These are phyloP conservation scores for Carex littledalei DNA, from an alignment of 176 grass and related monocot genomes.

Conservation along the genomic window DNA sequence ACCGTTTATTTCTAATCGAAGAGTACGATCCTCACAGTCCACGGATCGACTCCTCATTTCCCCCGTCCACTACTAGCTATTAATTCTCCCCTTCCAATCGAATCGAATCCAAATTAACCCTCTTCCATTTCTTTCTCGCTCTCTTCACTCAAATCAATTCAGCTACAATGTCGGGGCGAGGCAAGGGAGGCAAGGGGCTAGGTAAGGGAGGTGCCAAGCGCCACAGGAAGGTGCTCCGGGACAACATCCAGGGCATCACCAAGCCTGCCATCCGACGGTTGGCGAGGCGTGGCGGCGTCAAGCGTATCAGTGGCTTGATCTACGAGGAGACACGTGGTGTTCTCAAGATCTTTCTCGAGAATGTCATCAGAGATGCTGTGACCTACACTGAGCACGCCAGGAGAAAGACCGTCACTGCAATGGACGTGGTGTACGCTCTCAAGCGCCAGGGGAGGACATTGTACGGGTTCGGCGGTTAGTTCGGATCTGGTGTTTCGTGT, in stretches of 20 bases:
- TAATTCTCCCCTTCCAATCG: too few species aligned
- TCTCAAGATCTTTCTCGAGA: slow-evolving; percentile 25
- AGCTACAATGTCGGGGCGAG: neutral
- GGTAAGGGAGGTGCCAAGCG: slow-evolving; percentile 24
- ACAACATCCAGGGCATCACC: slow-evolving; percentile 31
- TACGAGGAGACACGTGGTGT: slow-evolving; percentile 19
- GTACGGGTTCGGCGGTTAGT: neutral
- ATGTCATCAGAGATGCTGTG: slow-evolving; percentile 15
- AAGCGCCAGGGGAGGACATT: slow-evolving; percentile 1
- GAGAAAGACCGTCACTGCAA: slow-evolving; percentile 24
- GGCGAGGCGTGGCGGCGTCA: slow-evolving; percentile 32
- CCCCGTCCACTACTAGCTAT: too few species aligned
- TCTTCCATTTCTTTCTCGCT: too few species aligned
- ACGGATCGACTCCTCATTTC: too few species aligned
- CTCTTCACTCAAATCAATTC: neutral
- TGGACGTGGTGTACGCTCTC: slow-evolving; percentile 22
- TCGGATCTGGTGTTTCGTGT: too few species aligned
- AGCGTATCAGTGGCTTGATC: slow-evolving; percentile 22
- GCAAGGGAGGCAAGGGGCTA: neutral
- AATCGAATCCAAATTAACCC: too few species aligned
- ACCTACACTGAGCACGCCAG: slow-evolving; percentile 19
- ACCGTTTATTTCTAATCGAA: too few species aligned
- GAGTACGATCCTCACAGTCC: too few species aligned
- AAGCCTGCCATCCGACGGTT: slow-evolving; percentile 29
- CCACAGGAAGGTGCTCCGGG: slow-evolving; percentile 23